A percentile compares a stretch with the other conserved stretches of the same genome.
These are phyloP conservation scores for Parietaria judaica DNA, from an alignment of 306 rosid species.

Conservation along the genomic window DNA sequence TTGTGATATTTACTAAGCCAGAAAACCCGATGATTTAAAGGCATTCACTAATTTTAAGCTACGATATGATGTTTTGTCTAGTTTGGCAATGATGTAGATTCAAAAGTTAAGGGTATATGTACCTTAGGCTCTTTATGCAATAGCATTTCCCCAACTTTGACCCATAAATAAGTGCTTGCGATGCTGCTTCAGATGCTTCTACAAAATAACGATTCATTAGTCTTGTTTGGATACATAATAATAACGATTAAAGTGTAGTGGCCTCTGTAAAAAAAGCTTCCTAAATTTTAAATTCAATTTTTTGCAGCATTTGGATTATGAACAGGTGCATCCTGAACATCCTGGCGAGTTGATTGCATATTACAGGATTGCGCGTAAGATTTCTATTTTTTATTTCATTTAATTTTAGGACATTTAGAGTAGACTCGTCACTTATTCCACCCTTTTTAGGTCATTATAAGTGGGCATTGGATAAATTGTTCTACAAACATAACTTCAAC, in stretches of 20 bases:
- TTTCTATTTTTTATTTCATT: constrained; percentile 2
- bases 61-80: too few relatives aligned
- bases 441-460: constrained; percentile 75
- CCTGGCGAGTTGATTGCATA: constrained; percentile 94
- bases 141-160: too few relatives aligned
- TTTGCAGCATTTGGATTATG: constrained; percentile 84
- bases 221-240: not conserved
- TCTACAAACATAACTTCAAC: constrained; percentile 72
- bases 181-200: not conserved
- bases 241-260: not conserved
- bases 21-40: too few relatives aligned
- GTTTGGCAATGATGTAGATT: too few relatives aligned
- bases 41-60: too few relatives aligned
- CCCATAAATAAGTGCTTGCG: too few relatives aligned
- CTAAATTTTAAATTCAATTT: constrained; percentile 22
- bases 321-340: constrained; percentile 53
- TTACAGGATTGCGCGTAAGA: constrained; percentile 86
- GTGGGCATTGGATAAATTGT: constrained; percentile 89
- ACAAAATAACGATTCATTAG: not conserved
- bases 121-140: too few relatives aligned
- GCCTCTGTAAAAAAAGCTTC: not conserved
- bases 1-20: too few relatives aligned
- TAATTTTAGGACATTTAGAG: not conserved
- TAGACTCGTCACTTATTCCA: not conserved
- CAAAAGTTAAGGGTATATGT: too few relatives aligned